Evolutionary conservation across 1,284 basidiomycete genomes (phyloP).

Genomic region (Vanrija humicola): DNA sequence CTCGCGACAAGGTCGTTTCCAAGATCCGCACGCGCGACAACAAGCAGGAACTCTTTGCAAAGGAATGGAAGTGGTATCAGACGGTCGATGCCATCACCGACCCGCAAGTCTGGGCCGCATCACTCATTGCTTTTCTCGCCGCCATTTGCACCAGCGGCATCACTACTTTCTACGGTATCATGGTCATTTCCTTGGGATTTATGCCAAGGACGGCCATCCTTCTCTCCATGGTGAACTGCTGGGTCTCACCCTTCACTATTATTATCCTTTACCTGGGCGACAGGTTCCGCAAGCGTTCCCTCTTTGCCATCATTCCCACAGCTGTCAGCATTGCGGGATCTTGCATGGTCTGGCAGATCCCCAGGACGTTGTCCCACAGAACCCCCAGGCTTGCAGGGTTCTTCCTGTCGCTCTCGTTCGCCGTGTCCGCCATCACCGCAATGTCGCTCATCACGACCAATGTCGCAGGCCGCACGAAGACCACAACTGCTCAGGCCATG

Average conservation of each 20-base stretch:
- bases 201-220: conserved; percentile 11
- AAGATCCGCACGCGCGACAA: conserved; percentile 25
- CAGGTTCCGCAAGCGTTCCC: conserved; percentile 6
- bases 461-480: conserved; percentile 25
- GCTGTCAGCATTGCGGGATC: conserved; percentile 15
- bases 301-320: conserved; percentile 6
- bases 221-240: conserved; percentile 14
- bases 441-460: conserved; percentile 7
- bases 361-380: neutral
- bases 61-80: conserved; percentile 25
- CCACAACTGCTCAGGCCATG: conserved; percentile 14
- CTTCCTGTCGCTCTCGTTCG: conserved; percentile 6
- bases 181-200: conserved; percentile 21
- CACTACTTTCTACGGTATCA: conserved; percentile 20
- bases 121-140: conserved; percentile 5
- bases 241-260: conserved; percentile 13
- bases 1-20: conserved; percentile 27
- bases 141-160: conserved; percentile 20
- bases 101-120: conserved; percentile 1
- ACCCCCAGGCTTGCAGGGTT: conserved; percentile 3
- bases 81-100: conserved; percentile 27
- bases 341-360: conserved; percentile 17
- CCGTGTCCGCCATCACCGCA: no score
- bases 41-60: conserved; percentile 29
- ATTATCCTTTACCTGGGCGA: conserved; percentile 17